Percentiles rank a stretch among this genome's conserved stretches.
These are phyloP conservation scores for Leonotis leonurus DNA, from an alignment of 257 asterid species.

Conservation along the genomic window DNA sequence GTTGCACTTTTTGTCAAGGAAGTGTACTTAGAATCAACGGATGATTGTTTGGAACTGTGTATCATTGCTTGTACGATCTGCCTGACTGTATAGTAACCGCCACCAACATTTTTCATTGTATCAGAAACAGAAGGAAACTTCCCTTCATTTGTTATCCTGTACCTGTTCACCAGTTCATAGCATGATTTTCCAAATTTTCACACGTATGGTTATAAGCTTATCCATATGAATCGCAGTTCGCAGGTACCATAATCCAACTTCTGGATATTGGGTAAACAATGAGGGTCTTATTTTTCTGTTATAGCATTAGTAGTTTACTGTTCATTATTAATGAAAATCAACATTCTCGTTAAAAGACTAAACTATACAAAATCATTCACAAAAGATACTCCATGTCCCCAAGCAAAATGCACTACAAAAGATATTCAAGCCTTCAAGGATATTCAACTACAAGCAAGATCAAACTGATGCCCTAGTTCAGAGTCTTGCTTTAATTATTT, in stretches of 20 bases:
- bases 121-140: slow-evolving; percentile 51
- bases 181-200: slow-evolving; percentile 3
- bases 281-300: background rate
- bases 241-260: background rate
- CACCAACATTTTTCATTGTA: slow-evolving; percentile 50
- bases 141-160: slow-evolving; percentile 64
- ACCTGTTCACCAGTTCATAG: slow-evolving; percentile 37
- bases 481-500: background rate
- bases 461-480: background rate
- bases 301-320: background rate
- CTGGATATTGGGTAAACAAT: background rate
- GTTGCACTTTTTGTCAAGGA: slow-evolving; percentile 9
- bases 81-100: slow-evolving; percentile 45
- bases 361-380: background rate
- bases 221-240: background rate
- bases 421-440: background rate
- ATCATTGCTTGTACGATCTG: slow-evolving; percentile 52
- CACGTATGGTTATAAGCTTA: background rate
- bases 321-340: background rate
- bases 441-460: background rate
- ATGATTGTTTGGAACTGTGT: slow-evolving; percentile 28
- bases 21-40: slow-evolving; percentile 5
- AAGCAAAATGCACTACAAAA: background rate
- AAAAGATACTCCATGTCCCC: background rate
- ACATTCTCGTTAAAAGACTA: background rate